Evolutionary conservation across 108 stramenopile genomes (phyloP).

Genomic region (Hondaea fermentalgiana): DNA sequence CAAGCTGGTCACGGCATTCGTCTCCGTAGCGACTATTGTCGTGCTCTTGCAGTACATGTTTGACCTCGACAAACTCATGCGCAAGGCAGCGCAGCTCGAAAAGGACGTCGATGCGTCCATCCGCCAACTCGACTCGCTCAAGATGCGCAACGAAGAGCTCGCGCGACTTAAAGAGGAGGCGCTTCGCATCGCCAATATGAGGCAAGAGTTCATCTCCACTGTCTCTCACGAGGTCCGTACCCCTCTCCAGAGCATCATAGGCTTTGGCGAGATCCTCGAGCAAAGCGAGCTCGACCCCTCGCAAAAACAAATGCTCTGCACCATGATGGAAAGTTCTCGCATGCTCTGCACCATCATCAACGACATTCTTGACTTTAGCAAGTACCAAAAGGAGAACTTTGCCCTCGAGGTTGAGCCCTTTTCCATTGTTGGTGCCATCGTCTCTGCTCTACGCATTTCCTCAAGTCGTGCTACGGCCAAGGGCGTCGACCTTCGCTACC

Average conservation of each 20-base stretch:
- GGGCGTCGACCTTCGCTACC: neutral
- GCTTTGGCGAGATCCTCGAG: neutral
- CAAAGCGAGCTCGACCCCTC: neutral
- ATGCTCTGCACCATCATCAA: slow-evolving; percentile 12
- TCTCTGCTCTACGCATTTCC: neutral
- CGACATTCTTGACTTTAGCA: neutral
- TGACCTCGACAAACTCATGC: neutral
- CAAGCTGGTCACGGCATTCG: neutral
- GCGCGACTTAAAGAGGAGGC: neutral
- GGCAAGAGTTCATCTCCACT: neutral
- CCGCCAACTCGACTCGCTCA: neutral
- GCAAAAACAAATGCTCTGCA: neutral
- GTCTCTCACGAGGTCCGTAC: neutral
- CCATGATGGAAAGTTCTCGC: neutral
- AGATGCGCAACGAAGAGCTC: neutral
- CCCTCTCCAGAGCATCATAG: neutral
- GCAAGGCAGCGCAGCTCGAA: neutral
- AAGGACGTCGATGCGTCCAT: neutral
- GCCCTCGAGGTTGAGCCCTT: neutral
- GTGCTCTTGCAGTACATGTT: neutral
- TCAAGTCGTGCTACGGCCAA: neutral
- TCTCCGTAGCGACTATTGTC: neutral
- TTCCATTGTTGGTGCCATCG: neutral
- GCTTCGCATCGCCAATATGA: neutral
- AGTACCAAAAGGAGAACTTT: neutral